Evolutionary conservation across 257 asterid species (phyloP).

Genomic region (Scutellaria barbata): DNA sequence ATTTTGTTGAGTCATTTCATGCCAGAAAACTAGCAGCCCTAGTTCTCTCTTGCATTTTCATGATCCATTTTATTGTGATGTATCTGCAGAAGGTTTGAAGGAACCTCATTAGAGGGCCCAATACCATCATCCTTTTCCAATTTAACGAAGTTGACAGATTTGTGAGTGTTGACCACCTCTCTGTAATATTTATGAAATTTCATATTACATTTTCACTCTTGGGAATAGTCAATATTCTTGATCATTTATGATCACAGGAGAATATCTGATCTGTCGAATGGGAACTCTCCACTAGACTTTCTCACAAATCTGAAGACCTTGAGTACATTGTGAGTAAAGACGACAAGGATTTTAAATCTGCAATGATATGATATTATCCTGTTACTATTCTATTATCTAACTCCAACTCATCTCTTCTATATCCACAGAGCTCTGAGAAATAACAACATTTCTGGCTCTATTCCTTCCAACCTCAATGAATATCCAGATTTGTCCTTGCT

Average conservation of each 20-base stretch:
- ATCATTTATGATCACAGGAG: conserved; percentile 53
- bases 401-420: background rate
- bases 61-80: conserved; percentile 7
- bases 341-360: background rate
- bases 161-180: conserved; percentile 51
- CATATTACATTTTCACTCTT: background rate
- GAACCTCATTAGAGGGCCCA: conserved; percentile 72
- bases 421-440: conserved; percentile 66
- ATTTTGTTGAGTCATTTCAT: background rate
- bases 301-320: conserved; percentile 53
- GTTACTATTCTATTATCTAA: background rate
- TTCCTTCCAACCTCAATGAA: conserved; percentile 60
- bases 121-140: conserved; percentile 73
- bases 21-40: background rate
- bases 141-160: conserved; percentile 56
- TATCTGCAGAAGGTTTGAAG: conserved; percentile 67
- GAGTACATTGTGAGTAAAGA: conserved; percentile 59
- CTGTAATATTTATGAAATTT: background rate
- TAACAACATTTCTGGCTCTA: conserved; percentile 71
- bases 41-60: background rate
- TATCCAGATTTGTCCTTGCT: conserved; percentile 50
- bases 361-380: background rate
- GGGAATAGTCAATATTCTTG: background rate
- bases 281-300: conserved; percentile 68
- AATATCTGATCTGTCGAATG: conserved; percentile 69